Conservation (phyloP, 2,329 filamentous ascomycete genomes). For the Domatiomyces catenatus region DNA sequence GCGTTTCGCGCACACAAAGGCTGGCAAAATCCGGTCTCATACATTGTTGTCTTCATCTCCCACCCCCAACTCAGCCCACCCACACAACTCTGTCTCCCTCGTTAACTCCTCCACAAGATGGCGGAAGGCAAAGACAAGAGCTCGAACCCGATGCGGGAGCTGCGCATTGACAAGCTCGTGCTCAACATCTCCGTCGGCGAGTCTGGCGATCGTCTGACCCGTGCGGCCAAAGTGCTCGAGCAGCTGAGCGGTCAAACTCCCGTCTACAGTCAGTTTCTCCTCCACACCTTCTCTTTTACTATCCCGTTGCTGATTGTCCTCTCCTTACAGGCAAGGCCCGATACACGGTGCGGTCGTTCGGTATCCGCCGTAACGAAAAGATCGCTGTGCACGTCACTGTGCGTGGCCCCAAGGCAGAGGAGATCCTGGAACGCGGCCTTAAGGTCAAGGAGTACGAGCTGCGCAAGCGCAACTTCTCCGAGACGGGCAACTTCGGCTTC, state of each 20-base stretch:
- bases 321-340: conserved; percentile 73
- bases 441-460: conserved; percentile 99
- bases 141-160: conserved; percentile 98
- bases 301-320: neutral
- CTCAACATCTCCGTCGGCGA: conserved; percentile 99
- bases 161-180: conserved; percentile 98
- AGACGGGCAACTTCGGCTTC: conserved; percentile 99
- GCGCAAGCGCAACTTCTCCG: conserved; percentile 98
- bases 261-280: conserved; percentile 67
- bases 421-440: conserved; percentile 99
- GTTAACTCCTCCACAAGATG: conserved; percentile 23
- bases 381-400: conserved; percentile 99
- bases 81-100: conserved; percentile 16
- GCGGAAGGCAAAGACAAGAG: conserved; percentile 63
- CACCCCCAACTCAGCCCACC: neutral
- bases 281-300: neutral
- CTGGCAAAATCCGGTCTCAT: neutral
- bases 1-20: neutral
- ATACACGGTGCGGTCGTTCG: conserved; percentile 99
- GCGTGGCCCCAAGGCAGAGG: conserved; percentile 97
- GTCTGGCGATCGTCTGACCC: conserved; percentile 99
- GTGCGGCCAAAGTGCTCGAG: conserved; percentile 99
- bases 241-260: conserved; percentile 99
- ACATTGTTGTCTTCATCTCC: neutral
- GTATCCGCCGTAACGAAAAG: conserved; percentile 99